Percentiles rank a stretch among this genome's conserved stretches.
phyloP scores from a whole-genome alignment of 2,329 filamentous ascomycete genomes.

The Trichoderma sp. region DNA sequence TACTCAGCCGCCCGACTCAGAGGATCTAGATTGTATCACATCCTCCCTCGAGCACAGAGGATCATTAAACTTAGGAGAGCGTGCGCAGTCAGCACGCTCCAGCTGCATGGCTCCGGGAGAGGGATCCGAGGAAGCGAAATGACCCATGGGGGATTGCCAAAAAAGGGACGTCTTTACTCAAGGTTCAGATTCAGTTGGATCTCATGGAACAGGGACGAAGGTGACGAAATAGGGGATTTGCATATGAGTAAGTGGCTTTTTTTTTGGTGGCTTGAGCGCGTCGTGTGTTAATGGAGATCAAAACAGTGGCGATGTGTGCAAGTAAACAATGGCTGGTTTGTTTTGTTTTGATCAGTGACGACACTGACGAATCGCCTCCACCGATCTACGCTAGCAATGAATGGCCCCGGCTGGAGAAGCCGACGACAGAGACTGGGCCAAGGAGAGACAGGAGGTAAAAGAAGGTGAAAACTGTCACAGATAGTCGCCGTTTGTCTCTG shows the following conservation, averaged over 20 bases:
- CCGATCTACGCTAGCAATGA: conserved; percentile 2
- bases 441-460: conserved; percentile 8
- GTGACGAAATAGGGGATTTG: conserved; percentile 10
- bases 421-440: neutral
- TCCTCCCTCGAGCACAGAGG: neutral
- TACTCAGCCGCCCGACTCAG: neutral
- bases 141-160: conserved; percentile 28
- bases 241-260: neutral
- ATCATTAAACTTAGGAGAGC: neutral
- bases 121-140: conserved; percentile 41
- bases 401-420: neutral
- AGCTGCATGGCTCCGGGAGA: conserved; percentile 35
- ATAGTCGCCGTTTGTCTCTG: conserved; percentile 6
- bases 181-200: neutral
- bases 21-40: neutral
- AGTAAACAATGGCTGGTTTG: conserved; percentile 33
- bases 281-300: neutral
- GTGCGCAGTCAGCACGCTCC: conserved; percentile 24
- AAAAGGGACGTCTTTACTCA: conserved; percentile 13
- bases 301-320: conserved; percentile 16
- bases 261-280: conserved; percentile 1
- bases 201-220: neutral
- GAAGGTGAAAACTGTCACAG: neutral
- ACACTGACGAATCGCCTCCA: conserved; percentile 21
- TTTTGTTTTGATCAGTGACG: conserved; percentile 39